Base-by-base conservation (phyloP, 2,329 filamentous ascomycete genomes). In the Monilinia laxa region DNA sequence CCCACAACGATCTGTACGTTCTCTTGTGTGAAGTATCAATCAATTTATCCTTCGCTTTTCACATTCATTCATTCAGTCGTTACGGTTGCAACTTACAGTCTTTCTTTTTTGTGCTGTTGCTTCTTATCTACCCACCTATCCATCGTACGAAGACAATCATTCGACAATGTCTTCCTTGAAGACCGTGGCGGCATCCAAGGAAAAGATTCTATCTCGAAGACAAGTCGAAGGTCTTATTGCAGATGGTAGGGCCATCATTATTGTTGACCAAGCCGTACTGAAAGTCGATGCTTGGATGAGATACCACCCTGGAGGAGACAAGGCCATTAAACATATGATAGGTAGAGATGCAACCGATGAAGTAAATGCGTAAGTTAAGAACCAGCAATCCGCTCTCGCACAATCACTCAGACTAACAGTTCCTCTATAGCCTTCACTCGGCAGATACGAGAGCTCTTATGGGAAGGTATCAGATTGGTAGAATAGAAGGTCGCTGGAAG, bases 301-400 rank as follows among this genome's bases (percentile, higher is more conserved):
- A 64, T 97, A 91, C 75, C 95, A 98, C 75, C 95, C 95, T 16
- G 95, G 95, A 67, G 95, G 95, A 72, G 89, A 94, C 74, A 95
- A 93, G 79, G 86, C 94, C 65, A 96, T 99, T 71, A 82, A 87
- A 76, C 95, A 99, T 76, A 95, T 97, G 92, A 86, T 98, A 68
- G 93, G 93, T 69, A 87, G 90, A 79, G 93, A 97, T 85, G 94
- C 92, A 62, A 97, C 94, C 14, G 93, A 97, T 78, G 95, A 98
- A 79, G 89, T 98, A 69, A 92, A 90, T 77, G 91, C 89, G 92
- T 97, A 84, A 62, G 89, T 82, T 56, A 42, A 60, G 31, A 23
- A 57, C 14, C 47, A 57, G 11, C 47, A 20, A 18, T 28, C 23
- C 18, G 51, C 35, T 42, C 20, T 35, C 12, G 31, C 20, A 25